Evolutionary conservation across 169 alveolate species (phyloP).

Genomic region (Plasmodium gallinaceum): DNA sequence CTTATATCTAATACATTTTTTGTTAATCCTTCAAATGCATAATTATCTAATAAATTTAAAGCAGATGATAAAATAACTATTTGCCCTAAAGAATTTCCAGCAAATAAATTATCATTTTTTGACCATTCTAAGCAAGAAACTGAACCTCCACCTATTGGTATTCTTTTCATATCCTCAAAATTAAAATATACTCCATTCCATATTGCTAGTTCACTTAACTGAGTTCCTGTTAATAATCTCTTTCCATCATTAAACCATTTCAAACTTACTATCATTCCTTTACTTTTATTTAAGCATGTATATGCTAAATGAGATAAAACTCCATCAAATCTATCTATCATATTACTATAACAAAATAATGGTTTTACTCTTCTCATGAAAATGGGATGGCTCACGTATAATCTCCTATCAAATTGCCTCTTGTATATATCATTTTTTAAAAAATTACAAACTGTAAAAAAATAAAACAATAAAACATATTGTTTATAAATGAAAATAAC

Average conservation of each 20-base stretch:
- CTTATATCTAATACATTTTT: constrained; percentile 84
- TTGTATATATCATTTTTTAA: constrained; percentile 57
- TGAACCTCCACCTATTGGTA: constrained; percentile 89
- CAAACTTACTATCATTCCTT: constrained; percentile 54
- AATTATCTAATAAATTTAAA: constrained; percentile 83
- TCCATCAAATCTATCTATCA: constrained; percentile 74
- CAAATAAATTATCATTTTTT: constrained; percentile 83
- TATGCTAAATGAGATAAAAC: constrained; percentile 53
- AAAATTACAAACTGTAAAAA: constrained; percentile 60
- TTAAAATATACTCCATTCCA: constrained; percentile 91
- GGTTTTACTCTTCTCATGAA: constrained; percentile 53
- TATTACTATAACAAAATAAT: constrained; percentile 63
- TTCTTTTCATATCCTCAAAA: constrained; percentile 90
- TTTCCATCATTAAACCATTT: constrained; percentile 91
- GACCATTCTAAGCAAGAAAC: constrained; percentile 88
- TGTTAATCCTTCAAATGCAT: constrained; percentile 85
- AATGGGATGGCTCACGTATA: constrained; percentile 61
- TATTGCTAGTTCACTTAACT: constrained; percentile 89
- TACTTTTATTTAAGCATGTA: constrained; percentile 68
- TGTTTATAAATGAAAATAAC: background rate
- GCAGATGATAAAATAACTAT: constrained; percentile 88
- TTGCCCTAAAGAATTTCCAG: constrained; percentile 88
- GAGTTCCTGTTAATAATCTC: constrained; percentile 91
- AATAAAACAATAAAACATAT: background rate
- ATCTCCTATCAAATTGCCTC: constrained; percentile 45